Conservation (phyloP, 805 yeast species). For the Geotrichum ghanense region DNA sequence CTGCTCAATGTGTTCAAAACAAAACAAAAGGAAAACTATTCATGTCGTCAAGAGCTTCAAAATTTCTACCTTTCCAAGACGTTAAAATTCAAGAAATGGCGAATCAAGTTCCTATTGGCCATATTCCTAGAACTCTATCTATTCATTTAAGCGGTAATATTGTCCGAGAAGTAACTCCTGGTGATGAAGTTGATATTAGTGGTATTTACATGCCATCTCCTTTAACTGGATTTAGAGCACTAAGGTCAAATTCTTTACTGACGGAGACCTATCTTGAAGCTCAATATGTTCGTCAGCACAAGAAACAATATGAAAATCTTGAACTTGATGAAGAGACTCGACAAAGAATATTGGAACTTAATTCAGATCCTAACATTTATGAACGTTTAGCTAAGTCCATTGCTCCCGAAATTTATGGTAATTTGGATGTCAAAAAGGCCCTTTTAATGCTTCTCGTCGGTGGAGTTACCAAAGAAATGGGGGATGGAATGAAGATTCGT, state of each 20-base stretch:
- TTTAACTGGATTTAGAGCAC: constrained; percentile 88
- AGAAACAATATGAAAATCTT: constrained; percentile 66
- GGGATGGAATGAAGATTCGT: constrained; percentile 93
- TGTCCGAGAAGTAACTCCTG: constrained; percentile 81
- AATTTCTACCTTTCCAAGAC: constrained; percentile 91
- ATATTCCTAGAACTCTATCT: constrained; percentile 80
- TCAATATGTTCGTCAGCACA: constrained; percentile 76
- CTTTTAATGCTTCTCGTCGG: constrained; percentile 76
- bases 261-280: constrained; percentile 92
- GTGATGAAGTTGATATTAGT: constrained; percentile 86
- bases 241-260: constrained; percentile 71
- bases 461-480: constrained; percentile 88
- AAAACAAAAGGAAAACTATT: constrained; percentile 79
- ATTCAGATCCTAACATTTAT: constrained; percentile 59
- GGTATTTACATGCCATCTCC: constrained; percentile 93
- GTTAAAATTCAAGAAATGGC: constrained; percentile 90
- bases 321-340: constrained; percentile 47
- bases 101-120: constrained; percentile 95
- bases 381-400: constrained; percentile 73
- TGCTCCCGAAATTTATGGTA: constrained; percentile 97
- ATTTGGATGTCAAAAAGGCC: constrained; percentile 86
- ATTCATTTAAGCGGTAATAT: constrained; percentile 87
- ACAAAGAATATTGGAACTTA: constrained; percentile 42
- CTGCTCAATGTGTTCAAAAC: constrained; percentile 66
- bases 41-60: constrained; percentile 91